Evolutionary conservation across 2,329 filamentous ascomycete species (phyloP).

Genomic region (Claviceps capensis): DNA sequence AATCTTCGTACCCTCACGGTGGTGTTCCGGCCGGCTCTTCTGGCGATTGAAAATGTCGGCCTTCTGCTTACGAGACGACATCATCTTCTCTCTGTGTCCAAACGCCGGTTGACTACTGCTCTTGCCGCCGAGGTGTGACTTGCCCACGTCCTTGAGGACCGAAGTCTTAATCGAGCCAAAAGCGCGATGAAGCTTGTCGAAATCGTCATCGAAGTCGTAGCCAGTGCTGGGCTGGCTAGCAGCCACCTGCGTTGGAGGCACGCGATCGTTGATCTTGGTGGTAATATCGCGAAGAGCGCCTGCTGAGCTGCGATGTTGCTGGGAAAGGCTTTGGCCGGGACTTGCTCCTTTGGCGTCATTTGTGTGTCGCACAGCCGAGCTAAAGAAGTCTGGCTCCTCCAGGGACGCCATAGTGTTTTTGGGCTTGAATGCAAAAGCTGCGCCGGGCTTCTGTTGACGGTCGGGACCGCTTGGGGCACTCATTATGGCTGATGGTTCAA

Average conservation of each 20-base stretch:
- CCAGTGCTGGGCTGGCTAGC: conserved; percentile 9
- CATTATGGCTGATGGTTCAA: conserved; percentile 5
- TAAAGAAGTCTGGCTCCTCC: conserved; percentile 11
- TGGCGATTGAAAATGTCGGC: conserved; percentile 41
- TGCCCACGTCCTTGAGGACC: conserved; percentile 7
- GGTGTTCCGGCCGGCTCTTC: conserved; percentile 42
- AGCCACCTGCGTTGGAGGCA: conserved; percentile 16
- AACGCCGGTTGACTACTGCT: conserved; percentile 15
- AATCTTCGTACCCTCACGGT: conserved; percentile 32
- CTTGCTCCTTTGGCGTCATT: background rate
- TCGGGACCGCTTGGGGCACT: conserved; percentile 7
- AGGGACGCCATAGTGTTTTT: conserved; percentile 16
- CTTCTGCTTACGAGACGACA: conserved; percentile 40
- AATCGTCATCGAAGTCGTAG: conserved; percentile 17
- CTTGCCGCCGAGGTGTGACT: background rate
- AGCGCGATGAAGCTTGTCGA: conserved; percentile 19
- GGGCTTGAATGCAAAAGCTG: conserved; percentile 19
- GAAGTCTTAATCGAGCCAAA: conserved; percentile 15
- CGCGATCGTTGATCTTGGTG: conserved; percentile 35
- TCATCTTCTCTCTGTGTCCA: conserved; percentile 28
- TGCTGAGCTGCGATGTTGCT: background rate
- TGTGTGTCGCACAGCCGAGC: conserved; percentile 1
- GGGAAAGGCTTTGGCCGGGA: background rate
- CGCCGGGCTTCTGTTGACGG: conserved; percentile 15
- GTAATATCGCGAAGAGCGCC: conserved; percentile 9